Evolutionary conservation across 2,329 filamentous ascomycete genomes (phyloP).

Genomic region (Beauveria medogensis): DNA sequence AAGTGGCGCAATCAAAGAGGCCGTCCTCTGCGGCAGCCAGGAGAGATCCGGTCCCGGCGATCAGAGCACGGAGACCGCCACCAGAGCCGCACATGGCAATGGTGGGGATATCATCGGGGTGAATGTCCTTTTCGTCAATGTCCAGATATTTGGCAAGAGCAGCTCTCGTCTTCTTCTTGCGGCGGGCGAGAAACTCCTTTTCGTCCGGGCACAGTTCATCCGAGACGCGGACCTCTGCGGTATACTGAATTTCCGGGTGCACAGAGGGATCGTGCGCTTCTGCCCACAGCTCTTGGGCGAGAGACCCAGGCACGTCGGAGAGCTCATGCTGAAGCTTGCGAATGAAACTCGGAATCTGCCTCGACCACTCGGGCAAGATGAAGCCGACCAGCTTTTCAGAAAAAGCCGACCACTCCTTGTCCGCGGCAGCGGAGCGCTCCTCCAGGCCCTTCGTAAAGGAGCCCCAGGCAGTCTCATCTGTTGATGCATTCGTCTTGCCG

Average conservation of each 20-base stretch:
- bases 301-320: conserved; percentile 76
- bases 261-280: conserved; percentile 77
- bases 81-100: conserved; percentile 95
- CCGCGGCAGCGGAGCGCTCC: conserved; percentile 45
- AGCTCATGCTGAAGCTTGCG: conserved; percentile 81
- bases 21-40: conserved; percentile 78
- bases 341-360: conserved; percentile 64
- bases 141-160: conserved; percentile 78
- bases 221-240: conserved; percentile 76
- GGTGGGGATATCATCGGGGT: conserved; percentile 84
- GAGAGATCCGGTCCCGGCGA: conserved; percentile 83
- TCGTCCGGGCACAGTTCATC: conserved; percentile 77
- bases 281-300: conserved; percentile 88
- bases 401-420: conserved; percentile 46
- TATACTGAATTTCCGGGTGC: conserved; percentile 80
- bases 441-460: conserved; percentile 40
- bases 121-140: conserved; percentile 69
- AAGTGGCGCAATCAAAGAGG: conserved; percentile 88
- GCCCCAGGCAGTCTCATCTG: conserved; percentile 34
- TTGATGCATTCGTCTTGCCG: not conserved
- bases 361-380: conserved; percentile 78
- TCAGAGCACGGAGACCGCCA: conserved; percentile 79
- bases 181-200: conserved; percentile 60
- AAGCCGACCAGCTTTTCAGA: conserved; percentile 57
- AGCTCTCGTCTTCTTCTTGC: conserved; percentile 59